Evolutionary conservation across 805 yeast species (phyloP).

Genomic region (Jamesozyma hellenica): DNA sequence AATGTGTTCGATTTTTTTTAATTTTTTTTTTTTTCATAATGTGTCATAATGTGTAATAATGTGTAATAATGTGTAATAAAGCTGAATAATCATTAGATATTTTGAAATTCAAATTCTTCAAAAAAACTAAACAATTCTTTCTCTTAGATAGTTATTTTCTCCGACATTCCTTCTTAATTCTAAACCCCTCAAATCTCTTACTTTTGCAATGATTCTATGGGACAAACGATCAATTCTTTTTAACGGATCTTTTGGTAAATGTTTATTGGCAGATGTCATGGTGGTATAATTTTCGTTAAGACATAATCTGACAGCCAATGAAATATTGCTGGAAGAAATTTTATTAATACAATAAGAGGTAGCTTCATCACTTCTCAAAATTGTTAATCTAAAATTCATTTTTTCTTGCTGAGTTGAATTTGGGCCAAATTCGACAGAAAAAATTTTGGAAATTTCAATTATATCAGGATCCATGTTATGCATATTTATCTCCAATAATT

Average conservation of each 20-base stretch:
- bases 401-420: slow-evolving; percentile 5
- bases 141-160: slow-evolving; percentile 19
- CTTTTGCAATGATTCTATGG: slow-evolving; percentile 11
- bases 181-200: slow-evolving; percentile 14
- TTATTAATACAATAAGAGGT: slow-evolving; percentile 13
- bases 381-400: slow-evolving; percentile 14
- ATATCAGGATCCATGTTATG: slow-evolving; percentile 11
- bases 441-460: slow-evolving; percentile 15
- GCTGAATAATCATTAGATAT: too few relatives aligned
- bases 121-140: background rate
- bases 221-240: slow-evolving; percentile 18
- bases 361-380: slow-evolving; percentile 11
- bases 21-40: too few relatives aligned
- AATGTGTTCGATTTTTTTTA: too few relatives aligned
- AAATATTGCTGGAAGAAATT: slow-evolving; percentile 8
- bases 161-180: slow-evolving; percentile 26
- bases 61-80: too few relatives aligned
- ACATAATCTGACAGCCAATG: slow-evolving; percentile 15
- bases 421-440: slow-evolving; percentile 12
- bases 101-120: too few relatives aligned
- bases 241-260: slow-evolving; percentile 7
- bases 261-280: slow-evolving; percentile 1
- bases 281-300: slow-evolving; percentile 9
- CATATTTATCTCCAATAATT: slow-evolving; percentile 2
- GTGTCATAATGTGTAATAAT: too few relatives aligned